Percentiles rank a stretch among this genome's conserved stretches.
These are phyloP conservation scores for Anethum foeniculum DNA, from an alignment of 140 eudicot species.

Conservation along the genomic window DNA sequence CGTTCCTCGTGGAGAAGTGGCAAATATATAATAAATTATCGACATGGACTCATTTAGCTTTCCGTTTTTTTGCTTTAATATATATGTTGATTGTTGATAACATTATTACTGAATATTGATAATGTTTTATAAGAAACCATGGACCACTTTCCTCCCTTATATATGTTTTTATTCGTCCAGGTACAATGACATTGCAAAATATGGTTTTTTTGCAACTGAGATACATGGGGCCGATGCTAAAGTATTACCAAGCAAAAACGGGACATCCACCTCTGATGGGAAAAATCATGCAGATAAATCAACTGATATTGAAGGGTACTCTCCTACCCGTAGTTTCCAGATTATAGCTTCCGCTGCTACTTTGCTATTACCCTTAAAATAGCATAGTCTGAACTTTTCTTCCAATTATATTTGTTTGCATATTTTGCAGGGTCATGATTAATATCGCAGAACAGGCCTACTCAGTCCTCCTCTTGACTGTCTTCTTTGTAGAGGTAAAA, in stretches of 20 bases:
- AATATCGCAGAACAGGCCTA: constrained; percentile 89
- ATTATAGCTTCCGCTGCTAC: not conserved
- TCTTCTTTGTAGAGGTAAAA: constrained; percentile 88
- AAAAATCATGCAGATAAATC: constrained; percentile 39
- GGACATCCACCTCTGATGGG: constrained; percentile 33
- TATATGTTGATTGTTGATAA: not conserved
- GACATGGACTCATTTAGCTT: not conserved
- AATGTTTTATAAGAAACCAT: not conserved
- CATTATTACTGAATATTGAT: not conserved
- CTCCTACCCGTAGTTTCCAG: constrained; percentile 5
- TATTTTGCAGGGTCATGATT: constrained; percentile 67
- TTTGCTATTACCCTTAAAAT: constrained; percentile 1
- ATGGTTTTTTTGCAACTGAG: constrained; percentile 64
- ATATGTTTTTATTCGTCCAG: constrained; percentile 29
- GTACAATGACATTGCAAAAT: constrained; percentile 93
- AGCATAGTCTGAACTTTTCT: not conserved
- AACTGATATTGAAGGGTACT: constrained; percentile 79
- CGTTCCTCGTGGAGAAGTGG: too few relatives aligned
- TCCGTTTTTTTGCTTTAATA: not conserved
- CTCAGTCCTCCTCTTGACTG: constrained; percentile 65
- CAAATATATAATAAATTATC: not conserved
- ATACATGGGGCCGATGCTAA: constrained; percentile 21
- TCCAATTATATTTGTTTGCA: not conserved
- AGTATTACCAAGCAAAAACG: constrained; percentile 30
- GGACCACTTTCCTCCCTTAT: not conserved